These are phyloP conservation scores for Rutidosis leptorrhynchoides DNA, from an alignment of 129 eudicot species.

Conservation along the genomic window DNA sequence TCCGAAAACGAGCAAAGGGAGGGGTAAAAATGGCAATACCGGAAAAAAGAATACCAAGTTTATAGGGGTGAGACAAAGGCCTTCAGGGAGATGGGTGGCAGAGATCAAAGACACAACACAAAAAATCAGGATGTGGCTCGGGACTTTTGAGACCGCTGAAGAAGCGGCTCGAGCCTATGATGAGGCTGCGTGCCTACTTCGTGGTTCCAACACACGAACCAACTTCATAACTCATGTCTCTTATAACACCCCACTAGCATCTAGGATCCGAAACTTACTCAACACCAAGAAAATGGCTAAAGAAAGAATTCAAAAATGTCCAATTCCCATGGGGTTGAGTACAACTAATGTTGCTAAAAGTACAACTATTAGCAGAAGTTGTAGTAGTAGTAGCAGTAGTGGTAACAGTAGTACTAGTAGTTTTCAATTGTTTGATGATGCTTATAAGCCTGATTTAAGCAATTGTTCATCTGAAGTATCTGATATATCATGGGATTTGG, in stretches of 20 bases:
- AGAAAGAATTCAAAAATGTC: conserved; percentile 18
- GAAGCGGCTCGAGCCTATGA: conserved; percentile 88
- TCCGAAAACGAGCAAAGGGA: conserved; percentile 42
- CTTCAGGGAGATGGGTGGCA: conserved; percentile 93
- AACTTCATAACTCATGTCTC: conserved; percentile 63
- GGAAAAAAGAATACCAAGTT: conserved; percentile 44
- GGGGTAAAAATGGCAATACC: conserved; percentile 33
- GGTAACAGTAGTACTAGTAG: conserved; percentile 18
- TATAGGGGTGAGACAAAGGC: conserved; percentile 88
- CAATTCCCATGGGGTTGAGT: neutral
- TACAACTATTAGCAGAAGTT: conserved; percentile 13
- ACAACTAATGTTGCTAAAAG: conserved; percentile 22
- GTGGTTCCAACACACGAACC: conserved; percentile 72
- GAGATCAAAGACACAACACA: conserved; percentile 92
- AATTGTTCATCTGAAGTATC: conserved; percentile 29
- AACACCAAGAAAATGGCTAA: conserved; percentile 56
- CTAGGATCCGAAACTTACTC: conserved; percentile 60
- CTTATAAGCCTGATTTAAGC: conserved; percentile 67
- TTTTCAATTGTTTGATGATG: conserved; percentile 55
- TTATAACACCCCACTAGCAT: conserved; percentile 67
- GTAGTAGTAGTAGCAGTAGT: conserved; percentile 10
- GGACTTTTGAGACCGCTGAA: conserved; percentile 83
- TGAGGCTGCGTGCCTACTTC: conserved; percentile 80
- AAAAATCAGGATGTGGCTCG: conserved; percentile 88
- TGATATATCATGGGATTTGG: conserved; percentile 38